Evolutionary conservation across 176 grass and related monocot genomes (phyloP), one percentile per base, ranked within the genome.

Genomic region (Rhynchospora tenuis): DNA sequence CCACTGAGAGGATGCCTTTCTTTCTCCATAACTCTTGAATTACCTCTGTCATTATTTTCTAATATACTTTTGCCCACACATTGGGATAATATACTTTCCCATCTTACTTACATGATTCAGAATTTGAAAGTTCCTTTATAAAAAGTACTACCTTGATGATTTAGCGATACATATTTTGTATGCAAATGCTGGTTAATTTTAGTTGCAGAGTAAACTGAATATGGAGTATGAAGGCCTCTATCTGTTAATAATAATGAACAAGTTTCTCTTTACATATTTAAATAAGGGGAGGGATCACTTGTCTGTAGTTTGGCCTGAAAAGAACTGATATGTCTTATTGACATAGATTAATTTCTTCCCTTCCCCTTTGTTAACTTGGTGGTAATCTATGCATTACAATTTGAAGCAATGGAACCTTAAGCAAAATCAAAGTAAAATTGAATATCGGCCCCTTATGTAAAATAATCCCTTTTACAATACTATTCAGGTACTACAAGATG

Each of bases 401-500:
- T n/a, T n/a, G n/a, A n/a, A n/a, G n/a, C n/a, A n/a, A n/a, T n/a
- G n/a, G n/a, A n/a, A n/a, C n/a, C n/a, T n/a, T n/a, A n/a, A n/a
- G 31, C 24, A 46, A 9, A 46, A 71, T 45, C 22, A 46, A 73
- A 50, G 20, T 26, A 27, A 52, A 74, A 24, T 22, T 9, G 2
- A 47, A 7, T 72, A 72, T 64, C 14, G 11, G 24, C 47, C 19
- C 22, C 78, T 87, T 79, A 44, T 82, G 15, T 88, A 58, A 65
- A 87, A 55, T 78, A 45, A 76, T 84, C 28, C 29, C 28, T 65
- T 84, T 48, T 81, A 60, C 24, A 64, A 81, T 87, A 22, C 75
- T 81, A 88, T 88, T 82, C 84, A 98, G 95, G 92, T 98, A 38
- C 27, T 98, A 92, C 90, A 98, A 98, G 82, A 98, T 98, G 95